A percentile compares a stretch with the other conserved stretches of the same genome.
phyloP scores from a whole-genome alignment of 2,329 filamentous ascomycete genomes.

The Beauveria asiatica region DNA sequence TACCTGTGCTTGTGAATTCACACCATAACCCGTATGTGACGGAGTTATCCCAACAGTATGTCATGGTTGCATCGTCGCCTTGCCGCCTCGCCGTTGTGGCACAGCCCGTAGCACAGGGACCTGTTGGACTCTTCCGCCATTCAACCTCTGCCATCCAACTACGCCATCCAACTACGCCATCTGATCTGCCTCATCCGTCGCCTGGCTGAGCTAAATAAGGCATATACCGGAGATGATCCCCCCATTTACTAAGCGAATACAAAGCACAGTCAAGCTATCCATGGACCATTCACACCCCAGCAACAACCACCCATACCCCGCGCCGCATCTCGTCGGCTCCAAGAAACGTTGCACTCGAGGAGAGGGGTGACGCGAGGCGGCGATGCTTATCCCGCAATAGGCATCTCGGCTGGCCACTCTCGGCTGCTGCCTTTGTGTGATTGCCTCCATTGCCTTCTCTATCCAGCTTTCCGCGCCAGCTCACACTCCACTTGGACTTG shows the following conservation, averaged over 20 bases:
- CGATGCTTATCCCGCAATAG: constrained; percentile 5
- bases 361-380: background rate
- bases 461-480: background rate
- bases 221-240: background rate
- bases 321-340: background rate
- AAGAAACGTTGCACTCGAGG: constrained; percentile 8
- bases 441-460: background rate
- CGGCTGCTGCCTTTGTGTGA: background rate
- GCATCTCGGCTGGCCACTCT: background rate
- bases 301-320: background rate
- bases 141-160: background rate
- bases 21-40: too few relatives aligned
- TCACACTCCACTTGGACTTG: background rate
- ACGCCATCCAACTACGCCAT: background rate
- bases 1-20: too few relatives aligned
- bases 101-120: background rate
- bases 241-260: background rate
- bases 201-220: background rate
- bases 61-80: background rate
- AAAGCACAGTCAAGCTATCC: background rate
- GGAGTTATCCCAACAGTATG: too few relatives aligned
- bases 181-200: constrained; percentile 5
- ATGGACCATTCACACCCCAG: background rate
- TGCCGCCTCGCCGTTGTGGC: background rate
- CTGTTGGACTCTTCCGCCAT: background rate